Conservation (phyloP, 2,329 filamentous ascomycete genomes). For the Tolypocladium ovalisporum region DNA sequence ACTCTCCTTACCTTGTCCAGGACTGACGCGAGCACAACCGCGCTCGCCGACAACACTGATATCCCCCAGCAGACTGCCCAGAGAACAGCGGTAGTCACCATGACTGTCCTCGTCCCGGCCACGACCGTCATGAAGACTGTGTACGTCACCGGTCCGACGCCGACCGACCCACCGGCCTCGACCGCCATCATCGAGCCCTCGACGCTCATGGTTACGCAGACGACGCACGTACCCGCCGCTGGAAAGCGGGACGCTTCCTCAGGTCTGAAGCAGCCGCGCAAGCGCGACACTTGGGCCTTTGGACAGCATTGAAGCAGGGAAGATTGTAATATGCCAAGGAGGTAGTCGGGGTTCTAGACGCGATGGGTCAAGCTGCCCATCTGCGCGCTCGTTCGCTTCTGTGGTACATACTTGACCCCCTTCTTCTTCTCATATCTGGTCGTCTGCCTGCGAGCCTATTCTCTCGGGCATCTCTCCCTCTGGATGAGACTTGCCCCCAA, state of each 20-base stretch:
- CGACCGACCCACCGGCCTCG: slow-evolving; percentile 1
- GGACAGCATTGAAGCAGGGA: not conserved
- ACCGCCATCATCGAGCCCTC: not conserved
- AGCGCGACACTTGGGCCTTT: not conserved
- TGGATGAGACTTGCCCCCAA: not conserved
- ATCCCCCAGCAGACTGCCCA: not conserved
- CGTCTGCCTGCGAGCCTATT: not conserved
- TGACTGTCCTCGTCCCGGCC: slow-evolving; percentile 21
- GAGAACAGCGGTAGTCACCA: slow-evolving; percentile 17
- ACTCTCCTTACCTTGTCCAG: not conserved
- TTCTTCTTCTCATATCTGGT: not conserved
- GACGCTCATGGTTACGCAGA: slow-evolving; percentile 4
- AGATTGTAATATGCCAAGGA: not conserved
- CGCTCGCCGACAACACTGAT: not conserved
- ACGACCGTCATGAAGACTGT: not conserved
- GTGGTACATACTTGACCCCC: not conserved
- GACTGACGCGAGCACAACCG: not conserved
- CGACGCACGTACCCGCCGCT: not conserved
- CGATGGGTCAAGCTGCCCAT: not conserved
- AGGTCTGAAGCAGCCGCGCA: not conserved
- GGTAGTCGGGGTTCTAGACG: not conserved
- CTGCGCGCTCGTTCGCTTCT: not conserved
- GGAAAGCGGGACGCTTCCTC: not conserved
- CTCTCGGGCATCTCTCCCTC: not conserved
- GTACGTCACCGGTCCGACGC: slow-evolving; percentile 5